Conservation (phyloP, 2,329 filamentous ascomycete genomes). For the Eurotiales sp. region DNA sequence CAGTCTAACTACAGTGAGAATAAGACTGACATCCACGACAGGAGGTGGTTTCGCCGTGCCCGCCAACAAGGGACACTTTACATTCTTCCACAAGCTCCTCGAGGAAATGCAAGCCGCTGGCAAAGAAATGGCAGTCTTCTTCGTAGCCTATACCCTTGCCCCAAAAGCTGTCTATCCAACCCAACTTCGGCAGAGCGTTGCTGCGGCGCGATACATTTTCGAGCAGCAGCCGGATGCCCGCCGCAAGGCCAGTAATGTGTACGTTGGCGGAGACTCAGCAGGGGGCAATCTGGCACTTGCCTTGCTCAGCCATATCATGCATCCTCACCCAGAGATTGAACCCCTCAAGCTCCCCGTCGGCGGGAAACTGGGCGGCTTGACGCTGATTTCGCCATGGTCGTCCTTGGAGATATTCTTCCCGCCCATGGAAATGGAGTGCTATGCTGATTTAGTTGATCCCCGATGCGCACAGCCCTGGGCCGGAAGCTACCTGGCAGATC, state of each 20-base stretch:
- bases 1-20: not conserved
- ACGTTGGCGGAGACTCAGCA: constrained; percentile 44
- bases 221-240: constrained; percentile 23
- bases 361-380: constrained; percentile 45
- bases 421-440: constrained; percentile 44
- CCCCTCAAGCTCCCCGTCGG: constrained; percentile 33
- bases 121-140: constrained; percentile 48
- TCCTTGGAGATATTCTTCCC: constrained; percentile 47
- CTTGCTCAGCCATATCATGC: constrained; percentile 41
- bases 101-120: constrained; percentile 39
- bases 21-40: not conserved
- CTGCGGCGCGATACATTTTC: constrained; percentile 38
- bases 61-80: constrained; percentile 45
- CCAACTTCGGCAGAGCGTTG: constrained; percentile 41
- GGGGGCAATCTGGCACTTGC: constrained; percentile 41
- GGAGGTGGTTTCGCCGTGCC: constrained; percentile 54
- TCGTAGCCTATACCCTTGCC: constrained; percentile 58
- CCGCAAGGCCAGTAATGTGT: constrained; percentile 32
- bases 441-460: constrained; percentile 48
- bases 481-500: constrained; percentile 44
- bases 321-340: constrained; percentile 54
- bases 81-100: constrained; percentile 46
- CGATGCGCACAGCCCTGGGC: constrained; percentile 45
- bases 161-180: constrained; percentile 42
- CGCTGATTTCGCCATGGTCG: constrained; percentile 59